Evolutionary conservation across 768 basidiomycete genomes (phyloP).

Genomic region (Trametes cubensis): DNA sequence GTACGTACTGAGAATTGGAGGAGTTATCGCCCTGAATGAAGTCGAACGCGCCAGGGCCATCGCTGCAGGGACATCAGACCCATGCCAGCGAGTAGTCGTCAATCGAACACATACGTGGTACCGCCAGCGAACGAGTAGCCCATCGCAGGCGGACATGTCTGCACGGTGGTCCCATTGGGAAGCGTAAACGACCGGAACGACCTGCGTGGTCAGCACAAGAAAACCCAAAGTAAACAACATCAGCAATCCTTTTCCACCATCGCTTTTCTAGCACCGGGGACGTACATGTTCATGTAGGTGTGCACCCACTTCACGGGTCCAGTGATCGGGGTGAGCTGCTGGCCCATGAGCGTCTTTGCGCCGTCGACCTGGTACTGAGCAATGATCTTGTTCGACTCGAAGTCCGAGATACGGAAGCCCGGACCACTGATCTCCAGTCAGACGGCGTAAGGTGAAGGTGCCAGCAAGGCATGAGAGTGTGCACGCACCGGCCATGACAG

Average conservation of each 20-base stretch:
- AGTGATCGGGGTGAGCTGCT: constrained; percentile 45
- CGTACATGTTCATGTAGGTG: constrained; percentile 69
- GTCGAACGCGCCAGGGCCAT: constrained; percentile 80
- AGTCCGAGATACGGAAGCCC: constrained; percentile 74
- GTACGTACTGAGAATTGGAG: constrained; percentile 54
- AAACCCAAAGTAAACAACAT: neutral
- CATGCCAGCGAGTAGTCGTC: neutral
- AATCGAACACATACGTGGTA: constrained; percentile 58
- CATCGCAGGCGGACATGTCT: constrained; percentile 79
- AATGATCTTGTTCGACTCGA: constrained; percentile 74
- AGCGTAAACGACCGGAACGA: constrained; percentile 64
- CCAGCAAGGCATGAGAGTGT: constrained; percentile 10
- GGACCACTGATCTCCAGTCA: constrained; percentile 56
- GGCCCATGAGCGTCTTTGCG: constrained; percentile 64
- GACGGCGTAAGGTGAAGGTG: neutral
- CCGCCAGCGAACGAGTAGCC: constrained; percentile 80
- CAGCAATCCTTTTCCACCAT: neutral
- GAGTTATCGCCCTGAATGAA: constrained; percentile 76
- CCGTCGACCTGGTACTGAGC: constrained; percentile 71
- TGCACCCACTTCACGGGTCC: constrained; percentile 75
- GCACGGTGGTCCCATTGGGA: constrained; percentile 64
- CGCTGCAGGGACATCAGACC: constrained; percentile 41
- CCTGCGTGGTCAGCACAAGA: constrained; percentile 40
- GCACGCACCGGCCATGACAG: constrained; percentile 67
- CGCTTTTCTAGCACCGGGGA: no score